These are phyloP conservation scores for Chaetomium sp. DNA, from an alignment of 2,329 filamentous ascomycete genomes.

Conservation along the genomic window DNA sequence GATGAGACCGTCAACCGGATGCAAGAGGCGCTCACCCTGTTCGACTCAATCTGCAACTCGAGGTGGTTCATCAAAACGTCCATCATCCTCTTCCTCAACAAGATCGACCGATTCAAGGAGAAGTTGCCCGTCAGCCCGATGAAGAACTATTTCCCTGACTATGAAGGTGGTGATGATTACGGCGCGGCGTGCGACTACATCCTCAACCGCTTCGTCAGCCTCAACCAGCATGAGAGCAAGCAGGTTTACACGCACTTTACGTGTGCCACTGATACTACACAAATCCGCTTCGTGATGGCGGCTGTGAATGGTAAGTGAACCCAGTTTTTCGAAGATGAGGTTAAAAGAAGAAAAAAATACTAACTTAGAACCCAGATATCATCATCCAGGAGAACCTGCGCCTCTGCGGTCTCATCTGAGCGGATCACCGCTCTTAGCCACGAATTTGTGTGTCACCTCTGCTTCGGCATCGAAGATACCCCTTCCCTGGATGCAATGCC, in stretches of 20 bases:
- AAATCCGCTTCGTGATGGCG: slow-evolving; percentile 99
- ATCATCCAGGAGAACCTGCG: slow-evolving; percentile 99
- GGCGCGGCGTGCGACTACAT: slow-evolving; percentile 97
- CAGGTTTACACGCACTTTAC: slow-evolving; percentile 99
- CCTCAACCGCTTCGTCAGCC: slow-evolving; percentile 92
- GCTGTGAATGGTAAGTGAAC: slow-evolving; percentile 84
- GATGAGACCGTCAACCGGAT: slow-evolving; percentile 95
- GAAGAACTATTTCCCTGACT: slow-evolving; percentile 84
- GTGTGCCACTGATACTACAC: slow-evolving; percentile 95
- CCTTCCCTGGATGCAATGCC: background rate
- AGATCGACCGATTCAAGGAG: slow-evolving; percentile 84
- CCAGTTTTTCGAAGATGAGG: too few species aligned
- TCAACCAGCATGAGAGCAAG: slow-evolving; percentile 99
- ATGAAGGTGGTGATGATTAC: slow-evolving; percentile 94
- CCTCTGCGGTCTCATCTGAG: slow-evolving; percentile 92
- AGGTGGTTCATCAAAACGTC: slow-evolving; percentile 88
- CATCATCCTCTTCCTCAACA: slow-evolving; percentile 84
- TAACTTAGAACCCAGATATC: slow-evolving; percentile 60
- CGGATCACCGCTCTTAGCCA: slow-evolving; percentile 9
- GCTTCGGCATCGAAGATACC: slow-evolving; percentile 12
- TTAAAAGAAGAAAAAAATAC: slow-evolving; percentile 35
- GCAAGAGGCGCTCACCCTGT: slow-evolving; percentile 81
- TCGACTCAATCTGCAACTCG: slow-evolving; percentile 82
- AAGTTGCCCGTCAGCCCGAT: slow-evolving; percentile 78
- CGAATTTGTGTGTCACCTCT: background rate